Conservation (phyloP, 208 protist genomes). For the Acanthamoeba castellanii region DNA sequence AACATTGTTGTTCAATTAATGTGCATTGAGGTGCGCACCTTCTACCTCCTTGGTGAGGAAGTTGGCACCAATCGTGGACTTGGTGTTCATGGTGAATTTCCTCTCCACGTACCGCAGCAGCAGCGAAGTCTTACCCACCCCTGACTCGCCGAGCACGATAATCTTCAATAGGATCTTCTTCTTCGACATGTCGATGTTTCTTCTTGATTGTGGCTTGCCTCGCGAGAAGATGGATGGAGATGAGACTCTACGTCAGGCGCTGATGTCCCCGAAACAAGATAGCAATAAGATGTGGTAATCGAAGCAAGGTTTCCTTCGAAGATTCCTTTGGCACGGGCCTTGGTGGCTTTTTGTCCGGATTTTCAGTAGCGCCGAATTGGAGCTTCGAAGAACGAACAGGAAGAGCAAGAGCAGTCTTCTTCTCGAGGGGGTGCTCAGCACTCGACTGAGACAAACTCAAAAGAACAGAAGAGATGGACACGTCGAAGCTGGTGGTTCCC, state of each 20-base stretch:
- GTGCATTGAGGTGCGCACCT: constrained; percentile 12
- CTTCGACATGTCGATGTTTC: constrained; percentile 19
- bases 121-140: constrained; percentile 81
- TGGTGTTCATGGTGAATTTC: constrained; percentile 79
- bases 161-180: constrained; percentile 76
- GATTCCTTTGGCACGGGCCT: background rate
- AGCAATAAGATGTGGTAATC: background rate
- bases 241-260: background rate
- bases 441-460: no score
- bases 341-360: background rate
- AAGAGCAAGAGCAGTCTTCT: no score
- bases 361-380: background rate
- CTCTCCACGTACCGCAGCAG: constrained; percentile 77
- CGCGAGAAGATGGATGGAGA: background rate
- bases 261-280: no score
- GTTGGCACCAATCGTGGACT: constrained; percentile 88
- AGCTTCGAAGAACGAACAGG: background rate
- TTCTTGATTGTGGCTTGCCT: background rate
- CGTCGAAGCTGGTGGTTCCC: background rate
- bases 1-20: background rate
- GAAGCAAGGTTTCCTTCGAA: constrained; percentile 30
- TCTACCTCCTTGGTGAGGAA: constrained; percentile 86
- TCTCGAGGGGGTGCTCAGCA: no score
- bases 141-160: constrained; percentile 79
- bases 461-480: background rate